phyloP scores from a whole-genome alignment of 805 yeast species.

The Metschnikowia vanudenii region DNA sequence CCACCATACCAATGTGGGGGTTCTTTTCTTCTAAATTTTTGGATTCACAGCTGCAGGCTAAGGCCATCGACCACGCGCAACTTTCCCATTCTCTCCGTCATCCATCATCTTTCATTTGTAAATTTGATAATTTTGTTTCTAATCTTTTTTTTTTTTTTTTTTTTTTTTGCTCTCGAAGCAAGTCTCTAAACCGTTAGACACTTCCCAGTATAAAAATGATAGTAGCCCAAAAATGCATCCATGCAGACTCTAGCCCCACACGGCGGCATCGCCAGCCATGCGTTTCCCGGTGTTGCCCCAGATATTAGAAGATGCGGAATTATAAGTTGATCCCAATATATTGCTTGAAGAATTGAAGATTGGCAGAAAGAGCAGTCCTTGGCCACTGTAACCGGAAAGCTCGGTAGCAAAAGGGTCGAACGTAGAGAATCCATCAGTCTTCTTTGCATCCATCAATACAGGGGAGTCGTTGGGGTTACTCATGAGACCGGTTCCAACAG shows the following conservation, averaged over 20 bases:
- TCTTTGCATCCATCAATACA: constrained; percentile 7
- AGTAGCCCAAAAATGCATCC: not conserved
- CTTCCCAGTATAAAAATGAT: no score
- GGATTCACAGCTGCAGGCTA: no score
- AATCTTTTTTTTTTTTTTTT: no score
- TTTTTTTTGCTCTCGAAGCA: no score
- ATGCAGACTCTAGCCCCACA: constrained; percentile 27
- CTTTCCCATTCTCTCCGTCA: no score
- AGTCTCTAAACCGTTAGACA: no score
- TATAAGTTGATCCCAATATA: constrained; percentile 16
- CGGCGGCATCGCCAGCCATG: constrained; percentile 26
- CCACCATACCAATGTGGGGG: no score
- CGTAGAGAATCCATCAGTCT: constrained; percentile 12
- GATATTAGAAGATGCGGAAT: constrained; percentile 21
- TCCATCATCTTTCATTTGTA: no score
- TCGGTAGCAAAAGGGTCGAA: constrained; percentile 30
- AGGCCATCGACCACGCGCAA: no score
- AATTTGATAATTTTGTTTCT: no score
- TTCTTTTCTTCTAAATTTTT: no score
- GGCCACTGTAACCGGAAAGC: constrained; percentile 2
- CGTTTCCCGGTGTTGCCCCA: constrained; percentile 25
- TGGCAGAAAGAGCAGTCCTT: constrained; percentile 16
- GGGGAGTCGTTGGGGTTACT: constrained; percentile 3
- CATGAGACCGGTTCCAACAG: not conserved
- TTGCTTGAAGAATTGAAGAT: constrained; percentile 18